Conservation (phyloP, 225 moss, liverwort and hornwort species). For the Physcomitrium patens region DNA sequence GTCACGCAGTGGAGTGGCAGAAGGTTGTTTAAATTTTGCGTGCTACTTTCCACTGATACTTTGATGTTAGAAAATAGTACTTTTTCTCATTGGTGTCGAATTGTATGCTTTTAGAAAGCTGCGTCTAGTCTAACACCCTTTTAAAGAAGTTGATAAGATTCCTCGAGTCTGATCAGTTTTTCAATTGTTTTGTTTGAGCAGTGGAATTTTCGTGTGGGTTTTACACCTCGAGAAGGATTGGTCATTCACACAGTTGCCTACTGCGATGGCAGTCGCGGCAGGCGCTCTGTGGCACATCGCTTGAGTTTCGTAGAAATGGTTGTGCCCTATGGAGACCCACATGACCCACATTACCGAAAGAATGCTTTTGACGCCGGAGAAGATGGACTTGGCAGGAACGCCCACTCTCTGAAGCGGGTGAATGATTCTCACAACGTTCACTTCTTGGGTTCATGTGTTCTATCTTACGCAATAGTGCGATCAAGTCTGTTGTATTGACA, state of each 20-base stretch:
- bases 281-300: slow-evolving; percentile 93
- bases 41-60: not conserved
- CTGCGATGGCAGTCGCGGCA: slow-evolving; percentile 91
- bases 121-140: too few relatives aligned
- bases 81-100: too few relatives aligned
- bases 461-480: not conserved
- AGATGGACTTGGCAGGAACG: slow-evolving; percentile 95
- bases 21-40: slow-evolving; percentile 53
- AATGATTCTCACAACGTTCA: not conserved
- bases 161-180: slow-evolving; percentile 18
- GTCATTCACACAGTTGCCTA: slow-evolving; percentile 97
- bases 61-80: too few relatives aligned
- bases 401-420: slow-evolving; percentile 88
- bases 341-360: slow-evolving; percentile 97
- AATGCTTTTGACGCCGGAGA: slow-evolving; percentile 99
- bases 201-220: slow-evolving; percentile 99
- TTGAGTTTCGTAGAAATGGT: slow-evolving; percentile 99
- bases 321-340: slow-evolving; percentile 95
- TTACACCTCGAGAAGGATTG: slow-evolving; percentile 94
- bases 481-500: not conserved
- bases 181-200: slow-evolving; percentile 42
- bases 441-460: too few relatives aligned
- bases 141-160: too few relatives aligned
- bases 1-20: slow-evolving; percentile 96
- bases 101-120: too few relatives aligned